Base-by-base conservation (phyloP, 768 basidiomycete genomes). In the Mycena amicta region DNA sequence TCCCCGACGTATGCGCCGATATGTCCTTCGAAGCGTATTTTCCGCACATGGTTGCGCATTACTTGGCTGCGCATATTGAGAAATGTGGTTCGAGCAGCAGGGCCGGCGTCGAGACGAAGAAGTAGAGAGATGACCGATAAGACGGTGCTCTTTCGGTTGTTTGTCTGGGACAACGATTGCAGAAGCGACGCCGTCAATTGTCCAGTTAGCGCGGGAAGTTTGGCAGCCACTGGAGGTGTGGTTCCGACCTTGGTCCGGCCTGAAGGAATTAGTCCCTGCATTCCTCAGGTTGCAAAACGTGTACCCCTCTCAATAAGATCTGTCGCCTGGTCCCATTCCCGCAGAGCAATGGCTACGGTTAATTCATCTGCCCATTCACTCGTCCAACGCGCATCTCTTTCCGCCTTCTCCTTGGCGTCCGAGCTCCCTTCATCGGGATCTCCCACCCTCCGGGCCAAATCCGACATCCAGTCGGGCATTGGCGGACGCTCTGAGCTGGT, bases 291-390 rank as follows among this genome's bases (percentile, higher is more conserved):
- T 16, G 13, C 31, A 54, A 52, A n/a, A 59, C 72, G 40, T 60
- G 33, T 18, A 87, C 95, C 94, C 75, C 90, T 83, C 67, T 96
- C 93, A 3, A 97, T 86, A 8, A 96, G 77, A 5, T 75, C 77
- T n/a, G 92, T 89, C 0, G 95, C 94, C 63, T 89, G 86, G 41
- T 89, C 85, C 92, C 95, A 98, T 62, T 92, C 85, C 50, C 92
- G 83, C 46, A 95, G 76, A 1, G 95, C 90, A 56, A 98, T 95
- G 1, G 94, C 86, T 4, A 98, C 94, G 0, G 92, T 92, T 23
- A 98, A 74, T 43, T 95, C 87, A 67, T 99, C 97, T 4, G 90
- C 86, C 79, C 92, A 96, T 53, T 98, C 95, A 45, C 89, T 87
- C 12, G 91, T 83, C 86, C 90, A 97, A n/a, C 88, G 84, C 1